phyloP scores from a whole-genome alignment of 176 grass and related monocot genomes.

The Oryza longistaminata region DNA sequence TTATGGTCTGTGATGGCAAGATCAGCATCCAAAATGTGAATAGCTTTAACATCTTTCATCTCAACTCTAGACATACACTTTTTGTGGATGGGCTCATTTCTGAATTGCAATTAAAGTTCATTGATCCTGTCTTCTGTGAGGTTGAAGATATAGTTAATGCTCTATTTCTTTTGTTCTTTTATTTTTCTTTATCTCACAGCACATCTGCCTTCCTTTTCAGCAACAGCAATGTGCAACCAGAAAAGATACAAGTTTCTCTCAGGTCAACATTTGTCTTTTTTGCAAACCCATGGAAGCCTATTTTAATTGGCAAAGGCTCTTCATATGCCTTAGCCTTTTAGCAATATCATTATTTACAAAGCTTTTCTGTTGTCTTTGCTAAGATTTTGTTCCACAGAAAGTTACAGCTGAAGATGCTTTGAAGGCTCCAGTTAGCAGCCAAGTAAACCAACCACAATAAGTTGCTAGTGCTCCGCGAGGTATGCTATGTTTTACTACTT shows the following conservation, averaged over 20 bases:
- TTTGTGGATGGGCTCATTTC: background rate
- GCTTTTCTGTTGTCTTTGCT: background rate
- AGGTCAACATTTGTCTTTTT: constrained; percentile 44
- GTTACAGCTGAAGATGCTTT: constrained; percentile 59
- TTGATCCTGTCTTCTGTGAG: background rate
- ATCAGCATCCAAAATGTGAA: background rate
- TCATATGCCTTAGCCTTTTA: background rate
- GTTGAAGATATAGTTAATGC: background rate
- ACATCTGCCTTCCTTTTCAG: constrained; percentile 44
- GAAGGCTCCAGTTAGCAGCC: constrained; percentile 22
- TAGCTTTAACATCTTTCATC: background rate
- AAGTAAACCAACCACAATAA: constrained; percentile 2
- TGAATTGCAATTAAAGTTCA: background rate
- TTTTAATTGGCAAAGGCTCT: background rate
- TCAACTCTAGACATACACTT: background rate
- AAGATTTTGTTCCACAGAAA: constrained; percentile 86
- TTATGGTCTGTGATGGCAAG: background rate
- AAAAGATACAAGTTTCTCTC: constrained; percentile 81
- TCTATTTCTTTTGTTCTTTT: background rate
- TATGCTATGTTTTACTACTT: constrained; percentile 1
- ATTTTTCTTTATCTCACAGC: constrained; percentile 11
- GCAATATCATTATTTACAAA: background rate
- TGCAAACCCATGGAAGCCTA: background rate
- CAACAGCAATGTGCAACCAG: constrained; percentile 51
- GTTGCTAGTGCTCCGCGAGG: background rate